phyloP scores from a whole-genome alignment of 345 rosid genomes.

The Brassica rapa region DNA sequence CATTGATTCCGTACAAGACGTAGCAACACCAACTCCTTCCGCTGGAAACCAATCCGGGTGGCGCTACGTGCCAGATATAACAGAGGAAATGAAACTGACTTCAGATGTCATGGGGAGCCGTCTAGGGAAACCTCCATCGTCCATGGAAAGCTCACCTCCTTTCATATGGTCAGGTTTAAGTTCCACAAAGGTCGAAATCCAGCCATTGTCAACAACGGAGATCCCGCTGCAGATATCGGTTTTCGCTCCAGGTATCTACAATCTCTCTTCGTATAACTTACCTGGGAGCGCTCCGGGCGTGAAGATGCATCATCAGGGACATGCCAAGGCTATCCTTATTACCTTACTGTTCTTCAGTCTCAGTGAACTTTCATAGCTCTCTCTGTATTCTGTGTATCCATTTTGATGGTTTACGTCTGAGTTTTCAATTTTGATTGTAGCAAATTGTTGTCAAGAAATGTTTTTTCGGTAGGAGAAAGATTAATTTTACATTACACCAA shows the following conservation, averaged over 20 bases:
- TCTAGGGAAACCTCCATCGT: constrained; percentile 38
- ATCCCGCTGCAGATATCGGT: constrained; percentile 70
- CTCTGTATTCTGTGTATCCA: constrained; percentile 25
- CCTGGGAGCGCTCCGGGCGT: constrained; percentile 58
- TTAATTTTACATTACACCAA: not conserved
- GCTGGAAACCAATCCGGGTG: constrained; percentile 65
- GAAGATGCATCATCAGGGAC: constrained; percentile 56
- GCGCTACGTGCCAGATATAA: constrained; percentile 48
- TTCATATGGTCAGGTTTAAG: constrained; percentile 85
- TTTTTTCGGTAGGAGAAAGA: constrained; percentile 12
- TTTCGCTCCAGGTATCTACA: constrained; percentile 77
- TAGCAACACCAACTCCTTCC: constrained; percentile 36
- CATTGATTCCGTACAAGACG: constrained; percentile 44
- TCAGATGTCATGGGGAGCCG: constrained; percentile 45
- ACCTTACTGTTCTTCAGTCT: constrained; percentile 68
- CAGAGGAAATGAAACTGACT: constrained; percentile 54
- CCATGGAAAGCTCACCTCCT: constrained; percentile 59
- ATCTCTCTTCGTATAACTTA: constrained; percentile 75
- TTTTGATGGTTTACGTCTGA: constrained; percentile 27
- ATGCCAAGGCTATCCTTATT: constrained; percentile 70
- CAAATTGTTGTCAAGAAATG: constrained; percentile 29
- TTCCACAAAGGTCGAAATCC: constrained; percentile 55
- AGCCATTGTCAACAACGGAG: constrained; percentile 57
- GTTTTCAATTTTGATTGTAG: constrained; percentile 30
- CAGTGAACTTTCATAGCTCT: constrained; percentile 21